Conservation (phyloP, 208 protist genomes). For the Kentomonas sorsogonicus region DNA sequence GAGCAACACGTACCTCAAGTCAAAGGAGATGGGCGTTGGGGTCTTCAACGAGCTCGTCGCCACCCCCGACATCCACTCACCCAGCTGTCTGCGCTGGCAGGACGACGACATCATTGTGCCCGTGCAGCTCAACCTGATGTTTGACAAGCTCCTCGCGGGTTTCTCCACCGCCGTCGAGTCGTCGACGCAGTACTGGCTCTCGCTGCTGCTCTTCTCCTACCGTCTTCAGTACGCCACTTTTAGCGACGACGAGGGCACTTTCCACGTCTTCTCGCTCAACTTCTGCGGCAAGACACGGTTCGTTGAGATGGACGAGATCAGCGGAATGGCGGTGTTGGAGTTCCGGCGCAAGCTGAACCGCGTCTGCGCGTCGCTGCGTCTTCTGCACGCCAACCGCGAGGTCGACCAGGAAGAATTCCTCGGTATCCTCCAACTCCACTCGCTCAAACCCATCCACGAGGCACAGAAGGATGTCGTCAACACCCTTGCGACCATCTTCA, state of each 20-base stretch:
- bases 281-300: constrained; percentile 59
- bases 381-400: constrained; percentile 47
- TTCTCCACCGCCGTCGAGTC: constrained; percentile 58
- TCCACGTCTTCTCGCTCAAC: constrained; percentile 59
- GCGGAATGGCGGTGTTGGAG: constrained; percentile 47
- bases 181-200: constrained; percentile 62
- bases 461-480: constrained; percentile 64
- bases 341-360: constrained; percentile 59
- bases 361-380: constrained; percentile 54
- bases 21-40: constrained; percentile 63
- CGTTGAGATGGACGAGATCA: constrained; percentile 64
- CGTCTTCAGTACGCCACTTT: constrained; percentile 56
- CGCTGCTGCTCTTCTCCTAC: constrained; percentile 61
- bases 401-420: constrained; percentile 54
- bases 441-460: constrained; percentile 44
- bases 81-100: constrained; percentile 62
- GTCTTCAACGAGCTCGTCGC: constrained; percentile 73
- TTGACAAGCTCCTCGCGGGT: constrained; percentile 63
- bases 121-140: constrained; percentile 56
- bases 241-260: constrained; percentile 68
- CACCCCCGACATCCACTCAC: constrained; percentile 65
- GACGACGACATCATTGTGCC: constrained; percentile 59
- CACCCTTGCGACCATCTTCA: constrained; percentile 58
- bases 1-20: constrained; percentile 56
- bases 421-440: constrained; percentile 24